Evolutionary conservation across 2,329 filamentous ascomycete genomes (phyloP).

Genomic region (Ophiocordyceps unilateralis): DNA sequence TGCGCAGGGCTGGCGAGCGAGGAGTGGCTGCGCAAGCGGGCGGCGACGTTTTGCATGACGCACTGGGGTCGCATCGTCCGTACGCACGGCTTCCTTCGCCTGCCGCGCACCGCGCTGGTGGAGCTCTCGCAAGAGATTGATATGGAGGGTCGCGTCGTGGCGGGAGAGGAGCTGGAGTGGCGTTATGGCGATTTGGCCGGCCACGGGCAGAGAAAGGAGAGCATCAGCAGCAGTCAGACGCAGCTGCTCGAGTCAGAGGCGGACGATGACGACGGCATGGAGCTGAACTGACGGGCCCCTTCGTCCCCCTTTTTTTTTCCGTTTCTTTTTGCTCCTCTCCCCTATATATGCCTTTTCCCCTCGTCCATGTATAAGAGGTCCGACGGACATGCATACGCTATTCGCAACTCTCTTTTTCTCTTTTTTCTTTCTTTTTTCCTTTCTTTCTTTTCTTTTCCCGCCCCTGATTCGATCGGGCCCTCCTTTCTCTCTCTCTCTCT

Average conservation of each 20-base stretch:
- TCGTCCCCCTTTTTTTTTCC: neutral
- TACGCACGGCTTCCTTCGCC: slow-evolving; percentile 66
- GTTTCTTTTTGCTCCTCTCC: neutral
- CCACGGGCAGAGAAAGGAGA: slow-evolving; percentile 33
- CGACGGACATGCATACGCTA: too few relatives aligned
- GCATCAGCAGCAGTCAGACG: slow-evolving; percentile 40
- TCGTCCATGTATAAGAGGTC: neutral
- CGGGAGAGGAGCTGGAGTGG: slow-evolving; percentile 64
- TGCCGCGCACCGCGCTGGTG: slow-evolving; percentile 65
- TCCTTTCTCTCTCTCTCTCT: too few relatives aligned
- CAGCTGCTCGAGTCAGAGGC: slow-evolving; percentile 38
- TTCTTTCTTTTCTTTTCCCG: neutral
- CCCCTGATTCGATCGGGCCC: too few relatives aligned
- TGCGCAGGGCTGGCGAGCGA: slow-evolving; percentile 79
- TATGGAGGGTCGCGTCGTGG: slow-evolving; percentile 77
- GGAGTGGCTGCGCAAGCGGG: slow-evolving; percentile 81
- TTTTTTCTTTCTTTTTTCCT: too few relatives aligned
- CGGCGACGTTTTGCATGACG: slow-evolving; percentile 74
- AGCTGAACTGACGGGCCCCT: slow-evolving; percentile 26
- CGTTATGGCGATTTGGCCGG: slow-evolving; percentile 24
- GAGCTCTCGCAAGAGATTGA: slow-evolving; percentile 90
- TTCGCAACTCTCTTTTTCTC: too few relatives aligned
- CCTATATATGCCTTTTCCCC: neutral
- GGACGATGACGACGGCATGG: slow-evolving; percentile 47
- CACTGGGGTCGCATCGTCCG: slow-evolving; percentile 93